A percentile compares a stretch with the other conserved stretches of the same genome.
phyloP scores from a whole-genome alignment of 768 basidiomycete species.

The Neoboletus magnificus region DNA sequence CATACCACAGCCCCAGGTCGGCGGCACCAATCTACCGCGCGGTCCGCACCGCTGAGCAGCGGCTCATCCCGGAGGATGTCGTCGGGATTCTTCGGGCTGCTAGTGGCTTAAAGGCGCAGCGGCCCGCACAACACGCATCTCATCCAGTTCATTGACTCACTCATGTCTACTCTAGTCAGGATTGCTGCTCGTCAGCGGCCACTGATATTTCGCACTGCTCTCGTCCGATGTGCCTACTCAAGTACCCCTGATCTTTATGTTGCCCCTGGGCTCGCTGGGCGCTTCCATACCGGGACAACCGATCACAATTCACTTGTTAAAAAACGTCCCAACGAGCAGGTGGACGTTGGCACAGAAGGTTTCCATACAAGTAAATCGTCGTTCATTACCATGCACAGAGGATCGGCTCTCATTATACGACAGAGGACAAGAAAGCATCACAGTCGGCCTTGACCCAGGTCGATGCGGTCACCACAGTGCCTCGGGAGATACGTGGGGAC shows the following conservation, averaged over 20 bases:
- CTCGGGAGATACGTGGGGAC: constrained; percentile 60
- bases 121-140: not conserved
- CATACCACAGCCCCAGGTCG: not conserved
- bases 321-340: constrained; percentile 21
- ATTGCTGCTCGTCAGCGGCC: constrained; percentile 10
- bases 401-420: not conserved
- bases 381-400: not conserved
- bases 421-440: constrained; percentile 26
- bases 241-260: constrained; percentile 3
- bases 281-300: constrained; percentile 26
- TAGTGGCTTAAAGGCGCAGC: constrained; percentile 20
- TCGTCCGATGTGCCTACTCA: constrained; percentile 3
- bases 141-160: not conserved
- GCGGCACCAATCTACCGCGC: not conserved
- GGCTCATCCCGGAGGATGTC: constrained; percentile 17
- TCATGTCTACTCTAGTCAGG: constrained; percentile 18
- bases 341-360: constrained; percentile 33
- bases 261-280: constrained; percentile 1
- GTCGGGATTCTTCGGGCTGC: constrained; percentile 27
- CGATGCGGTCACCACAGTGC: constrained; percentile 52
- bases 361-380: constrained; percentile 29
- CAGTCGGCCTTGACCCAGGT: constrained; percentile 21
- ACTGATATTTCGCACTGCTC: constrained; percentile 6
- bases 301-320: constrained; percentile 23
- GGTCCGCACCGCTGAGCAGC: not conserved